These are phyloP conservation scores for Deinandra increscens DNA, from an alignment of 129 eudicot species.

Conservation along the genomic window DNA sequence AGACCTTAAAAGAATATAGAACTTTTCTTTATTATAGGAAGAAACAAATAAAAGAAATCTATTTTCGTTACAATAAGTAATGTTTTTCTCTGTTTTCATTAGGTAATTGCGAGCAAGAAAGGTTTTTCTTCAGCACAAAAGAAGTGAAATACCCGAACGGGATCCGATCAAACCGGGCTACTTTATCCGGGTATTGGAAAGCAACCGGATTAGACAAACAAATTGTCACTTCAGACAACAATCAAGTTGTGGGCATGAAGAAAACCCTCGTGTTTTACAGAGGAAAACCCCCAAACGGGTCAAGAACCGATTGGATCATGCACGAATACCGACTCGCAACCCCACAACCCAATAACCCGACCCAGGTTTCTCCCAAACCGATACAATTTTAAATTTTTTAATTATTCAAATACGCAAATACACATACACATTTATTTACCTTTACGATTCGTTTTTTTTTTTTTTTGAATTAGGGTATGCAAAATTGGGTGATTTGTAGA, in stretches of 20 bases:
- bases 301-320: constrained; percentile 36
- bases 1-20: too few relatives aligned
- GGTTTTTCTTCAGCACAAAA: constrained; percentile 35
- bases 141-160: constrained; percentile 35
- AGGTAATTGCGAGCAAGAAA: constrained; percentile 31
- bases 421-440: background rate
- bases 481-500: constrained; percentile 86
- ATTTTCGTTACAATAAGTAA: too few relatives aligned
- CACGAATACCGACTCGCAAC: constrained; percentile 34
- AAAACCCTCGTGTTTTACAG: constrained; percentile 32
- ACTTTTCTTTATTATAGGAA: too few relatives aligned
- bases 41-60: too few relatives aligned
- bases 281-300: constrained; percentile 31
- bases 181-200: constrained; percentile 30
- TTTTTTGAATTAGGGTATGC: constrained; percentile 30
- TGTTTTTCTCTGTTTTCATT: background rate
- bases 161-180: constrained; percentile 33
- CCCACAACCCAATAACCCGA: constrained; percentile 2
- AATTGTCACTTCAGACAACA: constrained; percentile 14
- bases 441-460: background rate
- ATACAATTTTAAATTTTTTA: background rate
- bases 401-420: background rate
- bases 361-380: constrained; percentile 1
- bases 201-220: constrained; percentile 23
- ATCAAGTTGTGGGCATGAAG: constrained; percentile 34